Conservation (phyloP, 148 eudicot genomes). For the Rhododendron ferrugineum region DNA sequence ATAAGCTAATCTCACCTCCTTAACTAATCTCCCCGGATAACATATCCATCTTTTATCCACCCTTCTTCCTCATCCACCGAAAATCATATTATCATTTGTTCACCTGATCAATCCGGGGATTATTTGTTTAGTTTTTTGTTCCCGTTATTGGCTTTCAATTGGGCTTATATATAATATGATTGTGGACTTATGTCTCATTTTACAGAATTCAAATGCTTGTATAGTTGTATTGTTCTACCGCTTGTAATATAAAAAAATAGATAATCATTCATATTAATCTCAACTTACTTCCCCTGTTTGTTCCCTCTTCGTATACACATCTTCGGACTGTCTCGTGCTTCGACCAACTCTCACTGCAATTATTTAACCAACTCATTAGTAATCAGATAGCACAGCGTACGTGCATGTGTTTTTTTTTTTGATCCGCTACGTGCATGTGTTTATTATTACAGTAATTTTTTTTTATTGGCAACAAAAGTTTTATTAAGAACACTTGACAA, state of each 20-base stretch:
- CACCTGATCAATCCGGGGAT: not conserved
- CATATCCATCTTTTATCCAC: too few relatives aligned
- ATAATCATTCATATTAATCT: too few relatives aligned
- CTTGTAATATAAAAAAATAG: not conserved
- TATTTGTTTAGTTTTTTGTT: not conserved
- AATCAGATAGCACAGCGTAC: not conserved
- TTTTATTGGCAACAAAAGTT: too few relatives aligned
- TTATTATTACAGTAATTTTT: too few relatives aligned
- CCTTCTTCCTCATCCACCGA: too few relatives aligned
- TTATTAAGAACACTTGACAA: too few relatives aligned
- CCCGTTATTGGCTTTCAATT: not conserved
- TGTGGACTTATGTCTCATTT: too few relatives aligned
- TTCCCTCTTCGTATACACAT: not conserved
- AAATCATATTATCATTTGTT: too few relatives aligned
- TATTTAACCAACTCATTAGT: not conserved
- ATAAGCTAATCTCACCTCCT: too few relatives aligned
- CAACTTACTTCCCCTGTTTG: not conserved
- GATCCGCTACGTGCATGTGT: too few relatives aligned
- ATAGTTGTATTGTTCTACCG: not conserved
- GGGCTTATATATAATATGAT: not conserved
- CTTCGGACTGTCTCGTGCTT: constrained; percentile 24
- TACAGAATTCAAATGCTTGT: not conserved
- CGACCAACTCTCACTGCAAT: constrained; percentile 3
- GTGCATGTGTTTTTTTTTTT: not conserved
- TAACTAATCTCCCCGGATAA: too few relatives aligned